These are phyloP conservation scores for Lycium barbarum DNA, from an alignment of 257 asterid genomes.

Conservation along the genomic window DNA sequence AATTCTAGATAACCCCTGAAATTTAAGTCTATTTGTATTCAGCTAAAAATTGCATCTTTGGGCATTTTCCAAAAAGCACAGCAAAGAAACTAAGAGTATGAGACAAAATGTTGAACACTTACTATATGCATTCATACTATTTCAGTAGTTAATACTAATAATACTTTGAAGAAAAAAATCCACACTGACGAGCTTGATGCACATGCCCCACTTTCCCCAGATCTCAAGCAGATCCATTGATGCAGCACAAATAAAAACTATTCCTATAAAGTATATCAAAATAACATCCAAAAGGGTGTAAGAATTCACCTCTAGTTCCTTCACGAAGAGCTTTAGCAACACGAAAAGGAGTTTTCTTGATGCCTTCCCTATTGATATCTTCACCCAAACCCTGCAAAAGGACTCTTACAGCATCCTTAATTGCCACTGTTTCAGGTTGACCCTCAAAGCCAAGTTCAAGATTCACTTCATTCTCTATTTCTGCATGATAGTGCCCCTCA, in stretches of 20 bases:
- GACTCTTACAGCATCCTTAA: conserved; percentile 85
- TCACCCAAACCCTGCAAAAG: conserved; percentile 91
- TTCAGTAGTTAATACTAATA: not conserved
- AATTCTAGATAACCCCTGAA: not conserved
- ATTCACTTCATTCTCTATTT: conserved; percentile 65
- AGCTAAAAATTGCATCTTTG: not conserved
- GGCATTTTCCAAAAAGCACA: not conserved
- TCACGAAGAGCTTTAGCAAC: conserved; percentile 88
- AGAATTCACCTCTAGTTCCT: conserved; percentile 77
- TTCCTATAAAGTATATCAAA: not conserved
- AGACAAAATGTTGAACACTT: not conserved
- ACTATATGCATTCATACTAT: not conserved
- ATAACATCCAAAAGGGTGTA: not conserved
- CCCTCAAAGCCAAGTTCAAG: conserved; percentile 62
- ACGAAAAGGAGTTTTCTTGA: conserved; percentile 81
- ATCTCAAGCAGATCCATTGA: conserved; percentile 20
- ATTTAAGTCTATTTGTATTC: not conserved
- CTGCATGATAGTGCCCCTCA: conserved; percentile 66
- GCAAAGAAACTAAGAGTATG: not conserved
- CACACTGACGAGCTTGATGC: not conserved
- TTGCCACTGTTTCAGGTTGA: conserved; percentile 58
- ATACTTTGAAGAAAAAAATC: not conserved
- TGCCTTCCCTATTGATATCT: conserved; percentile 88
- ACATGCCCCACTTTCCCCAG: not conserved
- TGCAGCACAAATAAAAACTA: not conserved